phyloP scores from a whole-genome alignment of 768 basidiomycete species.

The Gelatoporia subvermispora region DNA sequence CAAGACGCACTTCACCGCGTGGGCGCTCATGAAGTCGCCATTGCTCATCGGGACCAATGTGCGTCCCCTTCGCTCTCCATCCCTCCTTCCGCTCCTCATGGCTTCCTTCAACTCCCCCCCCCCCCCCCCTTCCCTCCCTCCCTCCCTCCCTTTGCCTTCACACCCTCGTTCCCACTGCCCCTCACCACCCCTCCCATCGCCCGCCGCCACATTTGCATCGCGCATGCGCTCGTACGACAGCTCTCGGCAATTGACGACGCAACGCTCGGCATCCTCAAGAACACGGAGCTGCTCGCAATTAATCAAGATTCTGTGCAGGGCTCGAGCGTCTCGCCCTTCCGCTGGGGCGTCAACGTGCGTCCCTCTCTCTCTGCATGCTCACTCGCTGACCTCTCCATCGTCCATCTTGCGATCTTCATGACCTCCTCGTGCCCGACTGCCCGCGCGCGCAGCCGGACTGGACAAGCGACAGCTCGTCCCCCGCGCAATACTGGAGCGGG shows the following conservation, averaged over 20 bases:
- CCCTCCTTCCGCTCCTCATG: too few species aligned
- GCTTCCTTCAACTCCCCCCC: too few species aligned
- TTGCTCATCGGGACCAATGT: slow-evolving; percentile 54
- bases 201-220: too few species aligned
- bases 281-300: slow-evolving; percentile 61
- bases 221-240: too few species aligned
- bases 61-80: background rate
- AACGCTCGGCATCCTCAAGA: slow-evolving; percentile 52
- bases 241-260: slow-evolving; percentile 46
- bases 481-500: slow-evolving; percentile 68
- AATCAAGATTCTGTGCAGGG: slow-evolving; percentile 65
- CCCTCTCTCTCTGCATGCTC: background rate
- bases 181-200: too few species aligned
- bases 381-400: background rate
- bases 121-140: too few species aligned
- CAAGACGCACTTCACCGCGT: slow-evolving; percentile 69
- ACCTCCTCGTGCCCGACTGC: background rate
- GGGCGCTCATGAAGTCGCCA: slow-evolving; percentile 69
- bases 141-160: too few species aligned
- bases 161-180: too few species aligned
- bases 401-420: background rate
- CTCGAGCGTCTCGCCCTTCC: slow-evolving; percentile 58
- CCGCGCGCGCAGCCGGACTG: slow-evolving; percentile 25
- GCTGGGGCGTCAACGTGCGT: slow-evolving; percentile 63
- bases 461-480: slow-evolving; percentile 38